Base-by-base conservation (phyloP, 768 basidiomycete species). In the Rhodotorula paludigena region DNA sequence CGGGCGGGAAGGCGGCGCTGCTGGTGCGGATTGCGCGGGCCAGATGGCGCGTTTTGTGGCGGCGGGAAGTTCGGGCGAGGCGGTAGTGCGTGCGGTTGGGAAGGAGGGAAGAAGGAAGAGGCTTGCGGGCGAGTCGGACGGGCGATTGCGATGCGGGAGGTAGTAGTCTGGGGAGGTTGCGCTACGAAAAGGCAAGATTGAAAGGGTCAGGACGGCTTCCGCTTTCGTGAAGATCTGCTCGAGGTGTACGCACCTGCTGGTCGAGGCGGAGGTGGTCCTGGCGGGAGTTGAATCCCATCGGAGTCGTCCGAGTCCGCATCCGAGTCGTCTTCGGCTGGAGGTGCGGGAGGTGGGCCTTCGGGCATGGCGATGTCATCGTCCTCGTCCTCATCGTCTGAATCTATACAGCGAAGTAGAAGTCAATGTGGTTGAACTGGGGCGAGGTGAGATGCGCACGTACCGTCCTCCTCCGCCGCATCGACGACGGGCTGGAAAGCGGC, bases 281-380 rank as follows among this genome's bases (percentile, higher is more conserved):
- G 72, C 20, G 80, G 80, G 52, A 81, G 59, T 0, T 76, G 75
- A 32, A 81, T 78, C 58, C 77, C 77, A 55, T 78, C 76, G 20
- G 69, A 58, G 62, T 75, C 77, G 35, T 77, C 77, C 21, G 69
- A 72, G 47, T 76, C 75, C 12, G 69, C 71, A 5, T 75, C 74
- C 3, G 69, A 71, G 14, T 68, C 74, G 38, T 75, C 77, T 18
- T 67, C 63, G 25, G 18, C 51, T 25, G 55, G 69, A 9, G 54
- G 23, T 12, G n/a, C 47, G 21, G 83, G 82, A 9, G 88, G 88
- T 45, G 87, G 89, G 4, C 87, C 91, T 59, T 87, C 87, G 20
- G 92, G 92, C 87, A 94, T 88, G 20, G 84, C 85, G 48, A 94
- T 92, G 67, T 91, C 91, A 71, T 92, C 90, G 64, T 90, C 90